Evolutionary conservation across 805 yeast genomes (phyloP).

Genomic region (Candida jianshihensis): DNA sequence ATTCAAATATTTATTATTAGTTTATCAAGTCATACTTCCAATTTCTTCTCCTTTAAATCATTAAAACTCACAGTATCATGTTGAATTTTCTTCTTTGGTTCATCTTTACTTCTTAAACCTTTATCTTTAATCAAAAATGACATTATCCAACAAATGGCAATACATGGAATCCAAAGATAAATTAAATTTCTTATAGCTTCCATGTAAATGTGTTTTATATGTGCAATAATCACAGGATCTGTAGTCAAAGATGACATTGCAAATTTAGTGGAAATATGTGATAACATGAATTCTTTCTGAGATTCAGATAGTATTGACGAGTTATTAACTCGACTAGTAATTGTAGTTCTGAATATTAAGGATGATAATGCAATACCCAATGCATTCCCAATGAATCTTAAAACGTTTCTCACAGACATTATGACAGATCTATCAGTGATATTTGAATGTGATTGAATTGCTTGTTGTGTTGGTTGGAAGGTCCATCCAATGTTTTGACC

Average conservation of each 20-base stretch:
- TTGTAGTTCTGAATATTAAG: slow-evolving; percentile 3
- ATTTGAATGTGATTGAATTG: slow-evolving; percentile 3
- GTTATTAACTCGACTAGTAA: neutral
- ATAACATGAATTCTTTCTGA: slow-evolving; percentile 2
- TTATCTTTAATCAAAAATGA: slow-evolving; percentile 4
- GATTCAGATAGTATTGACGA: neutral
- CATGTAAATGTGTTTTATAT: slow-evolving; percentile 1
- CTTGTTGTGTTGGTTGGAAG: slow-evolving; percentile 15
- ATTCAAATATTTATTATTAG: too few species aligned
- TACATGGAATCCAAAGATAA: slow-evolving; percentile 4
- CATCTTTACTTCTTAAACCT: slow-evolving; percentile 4
- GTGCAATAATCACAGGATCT: neutral
- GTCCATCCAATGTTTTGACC: slow-evolving; percentile 36
- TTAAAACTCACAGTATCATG: neutral
- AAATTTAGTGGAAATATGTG: slow-evolving; percentile 1
- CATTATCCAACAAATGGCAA: slow-evolving; percentile 3
- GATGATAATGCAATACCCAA: slow-evolving; percentile 5
- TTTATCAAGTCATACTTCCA: too few species aligned
- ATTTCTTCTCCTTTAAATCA: neutral
- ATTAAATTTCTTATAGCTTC: slow-evolving; percentile 2
- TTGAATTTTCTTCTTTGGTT: neutral
- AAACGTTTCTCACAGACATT: slow-evolving; percentile 2
- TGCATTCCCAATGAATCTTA: slow-evolving; percentile 5
- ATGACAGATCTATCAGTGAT: slow-evolving; percentile 5
- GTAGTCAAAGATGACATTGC: neutral